Evolutionary conservation across 2,329 filamentous ascomycete genomes (phyloP).

Genomic region (Metarhizium anisopliae): DNA sequence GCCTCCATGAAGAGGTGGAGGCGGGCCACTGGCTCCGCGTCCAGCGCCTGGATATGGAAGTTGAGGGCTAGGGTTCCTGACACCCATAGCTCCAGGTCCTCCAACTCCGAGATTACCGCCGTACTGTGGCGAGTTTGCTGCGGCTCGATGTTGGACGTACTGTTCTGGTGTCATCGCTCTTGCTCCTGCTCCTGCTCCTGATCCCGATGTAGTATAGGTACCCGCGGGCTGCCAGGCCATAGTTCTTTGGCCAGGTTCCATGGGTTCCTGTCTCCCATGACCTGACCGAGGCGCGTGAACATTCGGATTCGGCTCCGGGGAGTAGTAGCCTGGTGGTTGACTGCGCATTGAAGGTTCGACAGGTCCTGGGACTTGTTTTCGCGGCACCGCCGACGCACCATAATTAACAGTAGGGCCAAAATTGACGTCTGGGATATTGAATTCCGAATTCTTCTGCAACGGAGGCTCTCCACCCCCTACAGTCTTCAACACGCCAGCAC

Average conservation of each 20-base stretch:
- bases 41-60: constrained; percentile 17
- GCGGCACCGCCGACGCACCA: constrained; percentile 23
- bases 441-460: constrained; percentile 19
- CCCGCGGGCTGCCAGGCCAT: constrained; percentile 73
- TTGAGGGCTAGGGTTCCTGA: constrained; percentile 19
- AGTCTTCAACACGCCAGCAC: constrained; percentile 73
- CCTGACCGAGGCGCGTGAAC: constrained; percentile 15
- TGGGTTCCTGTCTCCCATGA: constrained; percentile 38
- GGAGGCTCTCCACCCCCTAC: constrained; percentile 47
- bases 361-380: constrained; percentile 17
- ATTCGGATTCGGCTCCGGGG: constrained; percentile 17
- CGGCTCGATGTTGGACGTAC: constrained; percentile 70
- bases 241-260: constrained; percentile 52
- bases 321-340: constrained; percentile 20
- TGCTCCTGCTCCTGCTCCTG: constrained; percentile 9
- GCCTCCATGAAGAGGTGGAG: constrained; percentile 12
- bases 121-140: constrained; percentile 44
- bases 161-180: constrained; percentile 66
- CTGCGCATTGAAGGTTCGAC: constrained; percentile 8
- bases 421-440: constrained; percentile 65
- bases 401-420: constrained; percentile 80
- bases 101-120: constrained; percentile 49
- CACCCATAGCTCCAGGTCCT: constrained; percentile 20
- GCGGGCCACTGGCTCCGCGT: constrained; percentile 9
- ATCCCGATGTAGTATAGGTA: constrained; percentile 35